phyloP scores from a whole-genome alignment of 208 protist species.

The Leishmania guyanensis region DNA sequence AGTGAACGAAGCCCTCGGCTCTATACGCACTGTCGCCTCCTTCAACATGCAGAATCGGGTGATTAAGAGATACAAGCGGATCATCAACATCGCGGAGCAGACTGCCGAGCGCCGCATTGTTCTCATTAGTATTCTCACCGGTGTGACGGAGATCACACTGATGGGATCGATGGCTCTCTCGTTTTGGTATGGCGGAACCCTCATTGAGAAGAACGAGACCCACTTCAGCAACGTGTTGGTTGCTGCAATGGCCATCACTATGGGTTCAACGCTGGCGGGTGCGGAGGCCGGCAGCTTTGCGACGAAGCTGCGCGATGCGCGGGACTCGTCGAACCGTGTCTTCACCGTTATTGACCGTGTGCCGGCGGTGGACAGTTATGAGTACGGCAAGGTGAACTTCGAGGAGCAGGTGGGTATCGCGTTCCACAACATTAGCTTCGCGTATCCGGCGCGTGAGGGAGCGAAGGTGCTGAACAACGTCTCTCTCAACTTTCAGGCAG shows the following conservation, averaged over 20 bases:
- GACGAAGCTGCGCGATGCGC: constrained; percentile 56
- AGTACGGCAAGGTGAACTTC: constrained; percentile 41
- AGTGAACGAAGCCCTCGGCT: constrained; percentile 67
- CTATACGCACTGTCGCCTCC: constrained; percentile 74
- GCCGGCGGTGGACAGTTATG: constrained; percentile 60
- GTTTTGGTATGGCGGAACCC: constrained; percentile 83
- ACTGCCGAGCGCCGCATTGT: constrained; percentile 28
- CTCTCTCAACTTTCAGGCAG: constrained; percentile 38
- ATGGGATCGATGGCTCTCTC: constrained; percentile 64
- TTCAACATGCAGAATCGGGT: constrained; percentile 67
- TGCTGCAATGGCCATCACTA: constrained; percentile 57
- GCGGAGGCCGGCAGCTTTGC: constrained; percentile 70
- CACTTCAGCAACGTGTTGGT: constrained; percentile 61
- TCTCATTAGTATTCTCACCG: constrained; percentile 41
- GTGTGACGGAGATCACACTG: constrained; percentile 54
- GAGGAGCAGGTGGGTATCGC: constrained; percentile 47
- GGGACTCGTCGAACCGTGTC: constrained; percentile 51
- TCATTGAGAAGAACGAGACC: constrained; percentile 71
- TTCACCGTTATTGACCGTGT: constrained; percentile 78
- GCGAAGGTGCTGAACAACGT: constrained; percentile 52
- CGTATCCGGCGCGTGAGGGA: constrained; percentile 61
- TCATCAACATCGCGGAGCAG: constrained; percentile 30
- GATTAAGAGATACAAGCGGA: constrained; percentile 28
- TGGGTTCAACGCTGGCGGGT: constrained; percentile 60
- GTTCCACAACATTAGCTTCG: constrained; percentile 57